Percentiles rank a stretch among this genome's conserved stretches.
These are phyloP conservation scores for Tylopilus orsonianus DNA, from an alignment of 1,284 basidiomycete genomes.

Conservation along the genomic window DNA sequence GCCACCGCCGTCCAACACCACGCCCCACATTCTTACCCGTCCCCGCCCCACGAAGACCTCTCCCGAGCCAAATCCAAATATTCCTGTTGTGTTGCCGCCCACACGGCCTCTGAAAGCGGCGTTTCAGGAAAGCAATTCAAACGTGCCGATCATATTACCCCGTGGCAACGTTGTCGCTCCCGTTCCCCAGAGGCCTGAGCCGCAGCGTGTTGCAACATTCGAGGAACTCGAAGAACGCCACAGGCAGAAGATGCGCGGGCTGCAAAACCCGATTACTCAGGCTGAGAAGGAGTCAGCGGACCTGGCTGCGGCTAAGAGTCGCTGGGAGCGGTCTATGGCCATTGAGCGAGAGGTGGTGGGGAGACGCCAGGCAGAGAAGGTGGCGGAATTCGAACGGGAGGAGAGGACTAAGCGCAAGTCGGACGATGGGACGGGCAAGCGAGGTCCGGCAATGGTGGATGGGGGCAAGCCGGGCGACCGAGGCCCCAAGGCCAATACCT, in stretches of 20 bases:
- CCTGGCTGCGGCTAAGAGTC: constrained; percentile 62
- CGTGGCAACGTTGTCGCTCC: constrained; percentile 43
- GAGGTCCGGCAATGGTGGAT: constrained; percentile 30
- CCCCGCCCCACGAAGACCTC: constrained; percentile 39
- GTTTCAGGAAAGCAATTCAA: constrained; percentile 24
- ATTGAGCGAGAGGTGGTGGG: constrained; percentile 68
- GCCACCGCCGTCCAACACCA: constrained; percentile 29
- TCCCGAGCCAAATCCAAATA: constrained; percentile 29
- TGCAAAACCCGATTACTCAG: constrained; percentile 73
- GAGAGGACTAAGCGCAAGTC: constrained; percentile 46
- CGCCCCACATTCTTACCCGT: constrained; percentile 65
- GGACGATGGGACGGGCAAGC: constrained; percentile 39
- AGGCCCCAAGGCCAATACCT: constrained; percentile 48
- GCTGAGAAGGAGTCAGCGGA: constrained; percentile 71
- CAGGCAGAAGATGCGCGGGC: constrained; percentile 70
- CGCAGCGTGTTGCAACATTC: constrained; percentile 63
- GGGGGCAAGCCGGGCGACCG: constrained; percentile 35
- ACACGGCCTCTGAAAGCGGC: constrained; percentile 17
- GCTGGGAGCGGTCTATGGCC: constrained; percentile 74
- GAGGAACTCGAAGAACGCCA: constrained; percentile 82
- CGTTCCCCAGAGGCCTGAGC: constrained; percentile 45
- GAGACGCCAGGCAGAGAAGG: constrained; percentile 69
- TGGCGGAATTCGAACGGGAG: constrained; percentile 48
- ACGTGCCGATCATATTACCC: constrained; percentile 31
- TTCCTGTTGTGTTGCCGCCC: constrained; percentile 34